Conservation (phyloP, 805 yeast genomes). For the Metschnikowia rubicola region DNA sequence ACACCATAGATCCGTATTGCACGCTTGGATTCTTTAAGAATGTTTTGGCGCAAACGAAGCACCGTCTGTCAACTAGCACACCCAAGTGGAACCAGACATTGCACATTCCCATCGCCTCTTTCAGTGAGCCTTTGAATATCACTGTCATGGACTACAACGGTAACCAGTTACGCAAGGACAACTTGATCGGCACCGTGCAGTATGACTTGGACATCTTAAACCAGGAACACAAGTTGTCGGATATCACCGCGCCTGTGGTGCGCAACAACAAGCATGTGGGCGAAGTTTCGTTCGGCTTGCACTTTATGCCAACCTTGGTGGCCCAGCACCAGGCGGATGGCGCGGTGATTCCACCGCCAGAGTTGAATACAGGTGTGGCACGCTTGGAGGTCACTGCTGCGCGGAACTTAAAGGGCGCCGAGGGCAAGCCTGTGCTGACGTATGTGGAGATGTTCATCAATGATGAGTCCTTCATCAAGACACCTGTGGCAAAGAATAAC, state of each 20-base stretch:
- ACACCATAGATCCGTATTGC: constrained; percentile 88
- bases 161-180: constrained; percentile 61
- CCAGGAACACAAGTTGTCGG: constrained; percentile 47
- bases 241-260: constrained; percentile 54
- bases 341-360: constrained; percentile 80
- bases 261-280: constrained; percentile 87
- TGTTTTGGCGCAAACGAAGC: constrained; percentile 65
- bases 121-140: constrained; percentile 79
- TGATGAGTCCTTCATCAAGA: constrained; percentile 53
- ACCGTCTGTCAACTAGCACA: constrained; percentile 58
- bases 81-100: constrained; percentile 87
- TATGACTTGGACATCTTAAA: constrained; percentile 67
- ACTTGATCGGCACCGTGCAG: constrained; percentile 71
- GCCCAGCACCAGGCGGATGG: constrained; percentile 70
- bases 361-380: constrained; percentile 88
- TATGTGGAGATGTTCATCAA: constrained; percentile 65
- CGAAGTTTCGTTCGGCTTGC: constrained; percentile 61
- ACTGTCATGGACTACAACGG: constrained; percentile 75
- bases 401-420: constrained; percentile 46
- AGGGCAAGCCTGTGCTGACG: constrained; percentile 50
- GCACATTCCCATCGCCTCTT: constrained; percentile 64
- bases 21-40: constrained; percentile 59
- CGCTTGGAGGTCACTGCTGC: constrained; percentile 64
- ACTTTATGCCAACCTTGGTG: constrained; percentile 72
- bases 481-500: constrained; percentile 56